Base-by-base conservation (phyloP, 106 monocot genomes). In the Dioscorea dumetorum region DNA sequence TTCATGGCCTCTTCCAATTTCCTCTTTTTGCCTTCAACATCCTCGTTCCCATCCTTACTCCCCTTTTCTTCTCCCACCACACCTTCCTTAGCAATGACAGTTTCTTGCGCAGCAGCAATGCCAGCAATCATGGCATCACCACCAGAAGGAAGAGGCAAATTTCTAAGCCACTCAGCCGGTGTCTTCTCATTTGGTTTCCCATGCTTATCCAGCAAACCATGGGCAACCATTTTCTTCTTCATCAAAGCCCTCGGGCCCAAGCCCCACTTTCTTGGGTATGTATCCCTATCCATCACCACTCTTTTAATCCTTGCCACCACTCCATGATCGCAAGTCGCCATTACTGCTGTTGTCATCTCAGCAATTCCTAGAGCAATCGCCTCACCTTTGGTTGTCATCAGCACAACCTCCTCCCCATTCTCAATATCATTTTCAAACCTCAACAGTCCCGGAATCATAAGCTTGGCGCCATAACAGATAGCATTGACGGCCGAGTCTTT, bases 151-250 rank as follows among this genome's bases (percentile, higher is more conserved):
- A 94, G 72, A 15, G 67, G 74, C 24, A 81, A 80, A 78, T 90
- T 90, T 70, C 94, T 79, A 2, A 65, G 20, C 94, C 94, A 94
- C 80, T 94, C 94, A 2, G 85, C 74, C 0, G 94, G 90, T 0
- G 94, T 94, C 80, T 87, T 94, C 85, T 94, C 94, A 75, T 87
- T 94, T 1, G 90, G 94, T 67, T 87, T 94, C n/a, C 94, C 94
- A 64, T 85, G 87, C 74, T 90, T 94, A 70, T 90, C 90, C 52
- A 94, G 72, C 49, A 94, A 62, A 5, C 94, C 94, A 32, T 94
- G 73, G 0, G 94, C 66, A 62, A 94, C 60, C 82, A 94, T 16
- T 80, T 84, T 94, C 87, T 94, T 94, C 82, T 94, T 94, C 94
- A 81, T 85, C 13, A 83, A 72, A 2, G 94, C 94, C 54, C 73